Evolutionary conservation across 192 early-diverging fungal species (phyloP).

Genomic region (Coemansia sp.): DNA sequence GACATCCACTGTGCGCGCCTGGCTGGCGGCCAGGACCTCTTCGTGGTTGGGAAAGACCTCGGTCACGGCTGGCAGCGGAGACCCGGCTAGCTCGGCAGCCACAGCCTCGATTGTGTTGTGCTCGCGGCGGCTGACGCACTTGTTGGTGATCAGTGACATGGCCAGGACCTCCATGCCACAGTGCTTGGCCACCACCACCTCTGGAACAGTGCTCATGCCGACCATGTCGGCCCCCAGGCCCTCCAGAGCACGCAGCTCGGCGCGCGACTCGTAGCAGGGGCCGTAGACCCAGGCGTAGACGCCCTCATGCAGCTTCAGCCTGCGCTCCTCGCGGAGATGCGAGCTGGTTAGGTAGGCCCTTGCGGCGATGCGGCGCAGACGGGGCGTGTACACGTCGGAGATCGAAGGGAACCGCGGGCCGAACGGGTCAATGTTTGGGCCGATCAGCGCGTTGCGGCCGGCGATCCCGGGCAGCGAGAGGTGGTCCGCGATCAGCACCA

Average conservation of each 20-base stretch:
- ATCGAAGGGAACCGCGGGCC: constrained; percentile 87
- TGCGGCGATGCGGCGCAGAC: constrained; percentile 59
- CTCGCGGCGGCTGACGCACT: constrained; percentile 49
- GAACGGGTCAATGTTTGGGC: constrained; percentile 75
- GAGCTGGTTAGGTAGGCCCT: constrained; percentile 29
- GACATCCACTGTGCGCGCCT: constrained; percentile 34
- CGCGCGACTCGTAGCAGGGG: constrained; percentile 82
- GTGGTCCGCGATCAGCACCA: constrained; percentile 77
- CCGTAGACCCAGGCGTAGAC: constrained; percentile 80
- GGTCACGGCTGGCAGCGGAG: constrained; percentile 3
- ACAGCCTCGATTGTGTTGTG: constrained; percentile 24
- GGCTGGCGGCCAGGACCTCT: constrained; percentile 37
- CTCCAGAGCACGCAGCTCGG: constrained; percentile 73
- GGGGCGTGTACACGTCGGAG: constrained; percentile 78
- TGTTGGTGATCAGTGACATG: constrained; percentile 78
- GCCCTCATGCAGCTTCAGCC: constrained; percentile 66
- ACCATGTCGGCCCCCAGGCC: constrained; percentile 74
- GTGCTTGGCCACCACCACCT: constrained; percentile 81
- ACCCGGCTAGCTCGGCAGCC: constrained; percentile 32
- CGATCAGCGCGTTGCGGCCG: constrained; percentile 75
- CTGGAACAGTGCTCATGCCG: constrained; percentile 92
- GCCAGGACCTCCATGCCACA: constrained; percentile 80
- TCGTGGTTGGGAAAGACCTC: constrained; percentile 42
- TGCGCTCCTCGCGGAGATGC: constrained; percentile 32
- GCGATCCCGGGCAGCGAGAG: constrained; percentile 70